Evolutionary conservation across 768 basidiomycete species (phyloP), one percentile per base, ranked within the genome.

Genomic region (Russula sp.): DNA sequence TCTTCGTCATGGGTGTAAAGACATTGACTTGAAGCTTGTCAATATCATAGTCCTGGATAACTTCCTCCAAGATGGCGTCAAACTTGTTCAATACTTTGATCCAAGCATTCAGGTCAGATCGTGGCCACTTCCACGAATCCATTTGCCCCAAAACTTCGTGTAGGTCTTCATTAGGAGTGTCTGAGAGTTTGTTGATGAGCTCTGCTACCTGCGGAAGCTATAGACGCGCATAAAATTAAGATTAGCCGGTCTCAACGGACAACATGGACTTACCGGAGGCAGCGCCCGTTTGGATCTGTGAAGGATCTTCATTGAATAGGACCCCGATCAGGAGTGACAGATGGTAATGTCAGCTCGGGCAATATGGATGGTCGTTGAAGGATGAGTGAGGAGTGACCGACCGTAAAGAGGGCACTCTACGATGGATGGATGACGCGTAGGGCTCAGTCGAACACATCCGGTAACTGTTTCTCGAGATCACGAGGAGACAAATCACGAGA

Each of bases 21-120:
- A 81, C 79, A 59, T 85, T 87, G 38, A 86, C 73, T 73, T 98
- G 96, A 5, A 93, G 78, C 68, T 87, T 86, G 73, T 90, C 87
- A 63, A 98, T 80, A 57, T 89, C 85, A 73, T 98, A 96, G 73
- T 88, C 86, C 63, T 79, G 79, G 72, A 97, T 88, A 67, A 86
- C 78, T 43, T 84, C 84, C 70, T 90, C 93, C 67, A 98, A 81
- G 66, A 97, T 84, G 61, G 78, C 77, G 76, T 99, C 97, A 72
- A 99, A 94, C 72, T 89, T 90, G 81, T 99, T 96, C 51, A 99
- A 83, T 60, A 95, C 91, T 71, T 87, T 87, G 73, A 93, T 86
- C 97, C 97, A 99, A 59, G 90, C 86, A 75, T 97, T 93, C 63
- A 99, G 81, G 78, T 99, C 97, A 59, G 94, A 94, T 65, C 97